A percentile compares a stretch with the other conserved stretches of the same genome.
Conservation (phyloP, 2,329 filamentous ascomycete genomes). For the Thelonectria rubi region DNA sequence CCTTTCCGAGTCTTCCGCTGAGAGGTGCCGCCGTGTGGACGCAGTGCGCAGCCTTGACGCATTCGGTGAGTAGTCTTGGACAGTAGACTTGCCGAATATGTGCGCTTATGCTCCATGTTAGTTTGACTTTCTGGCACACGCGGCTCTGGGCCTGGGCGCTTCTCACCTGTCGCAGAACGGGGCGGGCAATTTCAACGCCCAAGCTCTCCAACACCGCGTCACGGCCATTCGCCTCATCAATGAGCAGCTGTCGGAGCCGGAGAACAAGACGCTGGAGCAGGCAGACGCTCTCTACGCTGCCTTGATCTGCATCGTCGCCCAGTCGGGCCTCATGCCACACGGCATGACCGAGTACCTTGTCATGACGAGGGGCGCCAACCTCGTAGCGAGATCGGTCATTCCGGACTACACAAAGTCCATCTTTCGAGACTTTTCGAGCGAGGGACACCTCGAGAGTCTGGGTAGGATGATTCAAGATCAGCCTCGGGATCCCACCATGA, state of each 20-base stretch:
- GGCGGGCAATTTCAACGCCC: constrained; percentile 38
- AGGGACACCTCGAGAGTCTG: constrained; percentile 41
- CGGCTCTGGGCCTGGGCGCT: constrained; percentile 50
- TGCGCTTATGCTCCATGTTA: constrained; percentile 24
- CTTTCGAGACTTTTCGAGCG: constrained; percentile 35
- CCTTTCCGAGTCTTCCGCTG: constrained; percentile 50
- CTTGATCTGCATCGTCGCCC: constrained; percentile 48
- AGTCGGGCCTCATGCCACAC: constrained; percentile 49
- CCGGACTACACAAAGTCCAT: constrained; percentile 33
- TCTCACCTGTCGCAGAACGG: constrained; percentile 47
- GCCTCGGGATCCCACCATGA: constrained; percentile 30
- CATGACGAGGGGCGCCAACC: constrained; percentile 45
- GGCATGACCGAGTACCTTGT: constrained; percentile 51
- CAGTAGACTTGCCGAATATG: background rate
- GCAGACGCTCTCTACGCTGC: constrained; percentile 50
- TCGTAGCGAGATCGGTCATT: constrained; percentile 37
- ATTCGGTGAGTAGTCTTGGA: constrained; percentile 40
- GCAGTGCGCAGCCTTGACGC: constrained; percentile 47
- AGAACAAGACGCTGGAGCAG: constrained; percentile 41
- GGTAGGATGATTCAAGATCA: constrained; percentile 34
- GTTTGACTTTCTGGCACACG: constrained; percentile 50
- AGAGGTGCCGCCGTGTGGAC: constrained; percentile 46
- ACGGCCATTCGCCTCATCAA: constrained; percentile 50
- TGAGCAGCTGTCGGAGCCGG: constrained; percentile 39
- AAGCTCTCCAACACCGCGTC: constrained; percentile 49